phyloP scores from a whole-genome alignment of 2,329 filamentous ascomycete species.

The Phaeosphaeria sp. region DNA sequence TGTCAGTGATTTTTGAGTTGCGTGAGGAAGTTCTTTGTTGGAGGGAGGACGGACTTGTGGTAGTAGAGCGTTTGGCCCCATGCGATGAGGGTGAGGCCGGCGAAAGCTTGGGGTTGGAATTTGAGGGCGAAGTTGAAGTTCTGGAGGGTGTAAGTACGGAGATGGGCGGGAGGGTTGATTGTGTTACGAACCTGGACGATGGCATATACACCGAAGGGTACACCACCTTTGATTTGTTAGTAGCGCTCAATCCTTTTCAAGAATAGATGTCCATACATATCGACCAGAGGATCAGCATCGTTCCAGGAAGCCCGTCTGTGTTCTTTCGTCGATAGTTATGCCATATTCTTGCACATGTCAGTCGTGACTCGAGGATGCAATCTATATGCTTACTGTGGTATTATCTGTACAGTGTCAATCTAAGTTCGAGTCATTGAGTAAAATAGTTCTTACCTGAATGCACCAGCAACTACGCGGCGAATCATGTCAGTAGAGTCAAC shows the following conservation, averaged over 20 bases:
- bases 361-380: not conserved
- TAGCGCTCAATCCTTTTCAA: not conserved
- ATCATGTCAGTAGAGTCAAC: slow-evolving; percentile 21
- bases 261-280: slow-evolving; percentile 50
- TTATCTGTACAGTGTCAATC: slow-evolving; percentile 33
- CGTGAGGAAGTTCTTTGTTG: too few species aligned
- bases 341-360: slow-evolving; percentile 57
- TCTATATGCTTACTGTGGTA: slow-evolving; percentile 44
- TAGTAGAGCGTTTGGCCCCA: slow-evolving; percentile 63
- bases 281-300: slow-evolving; percentile 72
- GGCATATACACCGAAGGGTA: slow-evolving; percentile 61
- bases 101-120: slow-evolving; percentile 63
- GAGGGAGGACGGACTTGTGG: slow-evolving; percentile 47
- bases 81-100: slow-evolving; percentile 56
- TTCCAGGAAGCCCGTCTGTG: slow-evolving; percentile 66
- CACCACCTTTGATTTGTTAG: slow-evolving; percentile 36
- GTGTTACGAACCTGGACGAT: slow-evolving; percentile 53
- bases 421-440: not conserved
- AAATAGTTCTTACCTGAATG: slow-evolving; percentile 43
- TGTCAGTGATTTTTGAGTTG: slow-evolving; percentile 4
- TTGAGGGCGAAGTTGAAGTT: slow-evolving; percentile 63
- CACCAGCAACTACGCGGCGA: slow-evolving; percentile 48
- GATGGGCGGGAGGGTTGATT: not conserved
- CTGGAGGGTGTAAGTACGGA: slow-evolving; percentile 34
- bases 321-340: slow-evolving; percentile 67